Evolutionary conservation across 768 basidiomycete genomes (phyloP).

Genomic region (Trametes sanguinea): DNA sequence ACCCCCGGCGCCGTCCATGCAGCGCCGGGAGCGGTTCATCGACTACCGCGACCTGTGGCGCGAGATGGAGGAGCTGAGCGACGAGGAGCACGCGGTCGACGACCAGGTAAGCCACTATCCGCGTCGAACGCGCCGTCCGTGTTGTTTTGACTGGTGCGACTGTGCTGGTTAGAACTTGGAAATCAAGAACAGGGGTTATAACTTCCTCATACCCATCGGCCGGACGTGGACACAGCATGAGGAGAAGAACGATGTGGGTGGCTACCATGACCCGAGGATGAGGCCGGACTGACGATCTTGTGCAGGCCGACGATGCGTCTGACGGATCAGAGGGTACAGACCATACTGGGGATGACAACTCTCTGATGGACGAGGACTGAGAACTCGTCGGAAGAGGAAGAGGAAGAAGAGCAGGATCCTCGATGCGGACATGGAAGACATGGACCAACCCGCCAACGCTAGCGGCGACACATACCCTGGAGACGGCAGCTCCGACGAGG

Average conservation of each 20-base stretch:
- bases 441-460: constrained; percentile 44
- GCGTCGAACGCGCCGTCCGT: background rate
- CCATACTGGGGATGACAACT: constrained; percentile 41
- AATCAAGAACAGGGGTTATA: constrained; percentile 67
- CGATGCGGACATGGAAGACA: constrained; percentile 65
- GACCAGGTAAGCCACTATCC: constrained; percentile 54
- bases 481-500: constrained; percentile 33
- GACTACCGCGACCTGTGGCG: constrained; percentile 66
- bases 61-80: constrained; percentile 83
- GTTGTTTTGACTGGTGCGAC: background rate
- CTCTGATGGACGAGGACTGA: constrained; percentile 40
- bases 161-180: constrained; percentile 47
- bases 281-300: background rate
- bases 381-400: constrained; percentile 41
- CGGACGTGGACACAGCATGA: constrained; percentile 72
- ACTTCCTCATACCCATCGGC: constrained; percentile 73
- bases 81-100: constrained; percentile 83
- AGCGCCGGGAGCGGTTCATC: constrained; percentile 59
- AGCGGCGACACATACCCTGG: constrained; percentile 48
- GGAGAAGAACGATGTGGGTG: constrained; percentile 79
- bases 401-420: constrained; percentile 52
- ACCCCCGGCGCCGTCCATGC: constrained; percentile 51
- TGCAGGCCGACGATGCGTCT: constrained; percentile 39
- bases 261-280: background rate
- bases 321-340: constrained; percentile 37